Conservation (phyloP, 495 filamentous ascomycete species). For the Neurospora sp. region DNA sequence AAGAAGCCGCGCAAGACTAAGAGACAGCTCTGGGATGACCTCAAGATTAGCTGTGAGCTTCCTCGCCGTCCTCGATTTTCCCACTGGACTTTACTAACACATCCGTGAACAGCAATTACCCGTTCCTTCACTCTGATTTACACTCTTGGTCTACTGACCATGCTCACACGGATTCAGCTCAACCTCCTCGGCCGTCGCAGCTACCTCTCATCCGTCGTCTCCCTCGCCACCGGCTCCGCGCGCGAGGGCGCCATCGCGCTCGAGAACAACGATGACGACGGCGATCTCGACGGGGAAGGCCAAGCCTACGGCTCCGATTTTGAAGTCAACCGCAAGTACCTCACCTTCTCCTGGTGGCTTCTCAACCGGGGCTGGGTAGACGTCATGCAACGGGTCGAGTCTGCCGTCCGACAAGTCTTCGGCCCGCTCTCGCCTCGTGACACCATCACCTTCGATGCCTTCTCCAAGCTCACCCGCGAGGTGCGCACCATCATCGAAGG, state of each 20-base stretch:
- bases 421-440: conserved; percentile 78
- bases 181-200: conserved; percentile 92
- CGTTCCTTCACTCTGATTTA: conserved; percentile 87
- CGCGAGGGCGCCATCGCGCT: conserved; percentile 54
- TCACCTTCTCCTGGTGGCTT: conserved; percentile 97
- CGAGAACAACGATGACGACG: conserved; percentile 82
- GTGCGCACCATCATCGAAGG: conserved; percentile 81
- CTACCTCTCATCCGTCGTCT: conserved; percentile 90
- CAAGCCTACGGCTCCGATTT: conserved; percentile 83
- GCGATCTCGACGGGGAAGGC: conserved; percentile 69
- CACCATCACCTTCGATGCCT: conserved; percentile 64
- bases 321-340: conserved; percentile 85
- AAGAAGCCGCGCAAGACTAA: conserved; percentile 65
- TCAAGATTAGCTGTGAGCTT: conserved; percentile 82
- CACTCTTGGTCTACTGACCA: conserved; percentile 74
- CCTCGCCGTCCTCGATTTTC: not conserved
- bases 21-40: conserved; percentile 90
- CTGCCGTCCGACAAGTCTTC: conserved; percentile 77
- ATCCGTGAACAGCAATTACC: conserved; percentile 64
- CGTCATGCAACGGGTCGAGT: conserved; percentile 66
- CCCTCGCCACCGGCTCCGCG: conserved; percentile 62
- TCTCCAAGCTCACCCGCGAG: conserved; percentile 68
- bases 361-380: conserved; percentile 82
- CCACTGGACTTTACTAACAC: conserved; percentile 10
- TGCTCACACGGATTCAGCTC: conserved; percentile 92